Conservation (phyloP, 805 yeast genomes). For the Hemisphaericaspora nanyangensis region DNA sequence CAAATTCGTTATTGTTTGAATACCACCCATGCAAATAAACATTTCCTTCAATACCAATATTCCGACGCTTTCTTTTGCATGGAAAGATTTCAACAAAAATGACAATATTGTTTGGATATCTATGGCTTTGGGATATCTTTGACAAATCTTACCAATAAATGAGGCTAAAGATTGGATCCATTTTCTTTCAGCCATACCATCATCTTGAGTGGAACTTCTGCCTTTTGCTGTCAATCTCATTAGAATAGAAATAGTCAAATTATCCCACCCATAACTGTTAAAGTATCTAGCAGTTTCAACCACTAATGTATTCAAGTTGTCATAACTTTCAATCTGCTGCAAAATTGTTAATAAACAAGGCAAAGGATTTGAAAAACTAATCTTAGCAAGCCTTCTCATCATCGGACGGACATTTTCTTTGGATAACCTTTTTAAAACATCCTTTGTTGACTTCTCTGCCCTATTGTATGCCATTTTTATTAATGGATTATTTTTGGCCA, state of each 20-base stretch:
- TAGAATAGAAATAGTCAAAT: conserved; percentile 67
- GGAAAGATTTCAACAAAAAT: conserved; percentile 61
- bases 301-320: conserved; percentile 73
- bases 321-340: conserved; percentile 87
- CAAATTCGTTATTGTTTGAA: conserved; percentile 64
- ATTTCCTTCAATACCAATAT: conserved; percentile 65
- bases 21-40: conserved; percentile 72
- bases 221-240: conserved; percentile 62
- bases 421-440: conserved; percentile 73
- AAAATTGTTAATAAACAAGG: conserved; percentile 69
- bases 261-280: conserved; percentile 81
- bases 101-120: conserved; percentile 59
- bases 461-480: conserved; percentile 57
- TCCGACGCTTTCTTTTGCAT: conserved; percentile 54
- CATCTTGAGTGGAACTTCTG: conserved; percentile 64
- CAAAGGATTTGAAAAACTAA: conserved; percentile 73
- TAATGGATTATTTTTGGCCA: conserved; percentile 51
- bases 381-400: conserved; percentile 68
- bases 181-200: conserved; percentile 74
- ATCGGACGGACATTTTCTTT: conserved; percentile 71
- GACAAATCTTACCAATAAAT: conserved; percentile 72
- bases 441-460: conserved; percentile 78
- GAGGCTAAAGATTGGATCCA: conserved; percentile 85
- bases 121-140: conserved; percentile 48
- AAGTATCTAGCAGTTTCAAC: conserved; percentile 77